Evolutionary conservation across 441 rosid species (phyloP), one percentile per base, ranked within the genome.

Genomic region (Croton setiger): DNA sequence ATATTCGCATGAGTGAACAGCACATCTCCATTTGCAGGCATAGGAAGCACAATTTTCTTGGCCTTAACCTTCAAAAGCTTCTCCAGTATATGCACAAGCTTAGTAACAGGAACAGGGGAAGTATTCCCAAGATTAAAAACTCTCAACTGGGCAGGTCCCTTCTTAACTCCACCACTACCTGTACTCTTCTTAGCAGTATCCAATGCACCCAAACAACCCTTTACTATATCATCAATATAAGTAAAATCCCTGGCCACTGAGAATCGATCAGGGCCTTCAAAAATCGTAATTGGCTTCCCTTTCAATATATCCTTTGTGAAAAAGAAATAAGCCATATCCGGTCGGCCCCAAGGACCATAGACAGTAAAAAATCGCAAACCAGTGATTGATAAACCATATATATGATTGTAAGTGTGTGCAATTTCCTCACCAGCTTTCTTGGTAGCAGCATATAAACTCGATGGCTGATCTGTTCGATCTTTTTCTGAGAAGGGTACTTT

Each of bases 261-360:
- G 31, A 63, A 63, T 47, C 74, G 75, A 63, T 80, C 48, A 47
- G 76, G 80, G 48, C 84, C 86, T 59, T 78, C 80, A 47, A 73
- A 80, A 9, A 80, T 62, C 3, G 62, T n/a, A 17, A 82, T 70
- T 0, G 68, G 59, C 75, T 77, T 79, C 39, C 82, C 71, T 48
- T 78, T 74, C 74, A 83, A 53, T n/a, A 83, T 83, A 36, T 76
- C 73, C 72, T 64, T 76, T 0, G 84, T 78, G 63, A 83, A 83
- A 65, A 53, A 73, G 77, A 80, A 83, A 74, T 83, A 83, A 8
- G 82, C 84, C 84, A 82, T 80, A 70, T 82, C 86, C 0, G 86
- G 86, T 18, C 86, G 60, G 0, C 86, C 86, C 83, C 83, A 78
- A 0, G 86, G 86, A 27, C 86, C 86, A 52, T 82, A 80, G 13